Percentiles rank a stretch among this genome's conserved stretches.
Conservation (phyloP, 257 asterid genomes). For the Solanum stenotomum region DNA sequence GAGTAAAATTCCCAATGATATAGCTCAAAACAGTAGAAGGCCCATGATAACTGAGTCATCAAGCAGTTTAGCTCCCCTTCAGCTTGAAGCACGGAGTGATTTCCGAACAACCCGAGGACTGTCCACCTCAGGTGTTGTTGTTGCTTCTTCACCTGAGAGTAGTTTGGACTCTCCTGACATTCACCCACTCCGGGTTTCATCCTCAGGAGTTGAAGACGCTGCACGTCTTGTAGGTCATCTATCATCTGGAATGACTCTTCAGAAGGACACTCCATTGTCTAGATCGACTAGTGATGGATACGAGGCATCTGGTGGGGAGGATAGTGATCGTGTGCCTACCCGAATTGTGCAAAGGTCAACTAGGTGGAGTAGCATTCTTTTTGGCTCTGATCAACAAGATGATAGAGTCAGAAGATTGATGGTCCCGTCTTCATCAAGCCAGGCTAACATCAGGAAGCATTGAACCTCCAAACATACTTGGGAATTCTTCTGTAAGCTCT, state of each 20-base stretch:
- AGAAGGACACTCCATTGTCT: constrained; percentile 47
- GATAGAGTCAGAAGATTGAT: constrained; percentile 21
- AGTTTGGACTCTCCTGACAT: constrained; percentile 83
- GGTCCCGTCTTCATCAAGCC: constrained; percentile 46
- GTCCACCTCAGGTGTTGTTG: constrained; percentile 28
- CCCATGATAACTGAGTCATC: constrained; percentile 35
- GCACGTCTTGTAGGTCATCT: constrained; percentile 43
- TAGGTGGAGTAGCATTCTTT: constrained; percentile 66
- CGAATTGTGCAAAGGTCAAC: constrained; percentile 44
- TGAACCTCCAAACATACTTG: constrained; percentile 12
- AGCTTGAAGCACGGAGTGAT: constrained; percentile 58
- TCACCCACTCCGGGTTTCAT: constrained; percentile 57
- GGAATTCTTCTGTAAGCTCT: background rate
- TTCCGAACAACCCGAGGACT: constrained; percentile 32
- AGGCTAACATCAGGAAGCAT: constrained; percentile 35
- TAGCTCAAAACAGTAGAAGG: constrained; percentile 20
- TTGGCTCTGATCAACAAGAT: constrained; percentile 55
- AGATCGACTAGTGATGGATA: constrained; percentile 94
- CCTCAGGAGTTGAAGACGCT: constrained; percentile 52
- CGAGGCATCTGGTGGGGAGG: constrained; percentile 98
- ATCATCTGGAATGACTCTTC: constrained; percentile 20
- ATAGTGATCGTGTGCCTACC: constrained; percentile 74
- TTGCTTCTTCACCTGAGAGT: constrained; percentile 86
- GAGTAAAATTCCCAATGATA: constrained; percentile 22
- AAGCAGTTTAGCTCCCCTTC: constrained; percentile 55